A percentile compares a stretch with the other conserved stretches of the same genome.
Conservation (phyloP, 2,329 filamentous ascomycete species). For the Penicillium expansum region DNA sequence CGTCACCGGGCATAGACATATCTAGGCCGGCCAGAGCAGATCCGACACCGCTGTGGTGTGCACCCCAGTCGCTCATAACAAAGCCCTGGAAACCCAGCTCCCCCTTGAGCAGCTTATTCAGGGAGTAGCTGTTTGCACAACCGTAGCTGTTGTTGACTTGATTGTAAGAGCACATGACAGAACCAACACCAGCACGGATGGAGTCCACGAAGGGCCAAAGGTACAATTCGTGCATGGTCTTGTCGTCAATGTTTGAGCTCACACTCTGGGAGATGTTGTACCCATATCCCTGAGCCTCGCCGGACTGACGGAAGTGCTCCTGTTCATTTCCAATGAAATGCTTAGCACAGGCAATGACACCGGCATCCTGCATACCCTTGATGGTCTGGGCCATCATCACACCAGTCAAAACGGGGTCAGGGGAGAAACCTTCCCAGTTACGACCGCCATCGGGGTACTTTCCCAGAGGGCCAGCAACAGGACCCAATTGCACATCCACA, state of each 20-base stretch:
- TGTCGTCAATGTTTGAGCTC: slow-evolving; percentile 62
- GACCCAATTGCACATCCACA: slow-evolving; percentile 71
- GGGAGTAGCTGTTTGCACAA: slow-evolving; percentile 61
- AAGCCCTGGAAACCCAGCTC: slow-evolving; percentile 76
- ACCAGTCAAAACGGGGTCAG: slow-evolving; percentile 73
- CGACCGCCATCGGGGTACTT: slow-evolving; percentile 65
- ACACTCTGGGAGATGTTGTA: slow-evolving; percentile 61
- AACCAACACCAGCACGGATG: slow-evolving; percentile 62
- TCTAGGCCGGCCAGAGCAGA: slow-evolving; percentile 69
- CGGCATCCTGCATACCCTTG: slow-evolving; percentile 75
- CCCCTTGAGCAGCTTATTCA: slow-evolving; percentile 64
- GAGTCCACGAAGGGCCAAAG: slow-evolving; percentile 69
- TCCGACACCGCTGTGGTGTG: slow-evolving; percentile 68
- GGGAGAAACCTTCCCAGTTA: slow-evolving; percentile 66
- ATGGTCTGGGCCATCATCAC: slow-evolving; percentile 70
- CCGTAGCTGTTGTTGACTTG: slow-evolving; percentile 67
- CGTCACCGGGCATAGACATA: slow-evolving; percentile 84
- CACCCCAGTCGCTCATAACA: slow-evolving; percentile 70
- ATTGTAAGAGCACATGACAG: slow-evolving; percentile 72
- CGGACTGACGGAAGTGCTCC: slow-evolving; percentile 65
- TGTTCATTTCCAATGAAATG: slow-evolving; percentile 74
- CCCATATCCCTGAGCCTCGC: slow-evolving; percentile 58
- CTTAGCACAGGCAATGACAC: slow-evolving; percentile 80
- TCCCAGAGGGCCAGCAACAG: slow-evolving; percentile 71
- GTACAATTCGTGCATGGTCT: slow-evolving; percentile 63